A percentile compares a stretch with the other conserved stretches of the same genome.
phyloP scores from a whole-genome alignment of 257 asterid genomes.

The Scutellaria barbata region DNA sequence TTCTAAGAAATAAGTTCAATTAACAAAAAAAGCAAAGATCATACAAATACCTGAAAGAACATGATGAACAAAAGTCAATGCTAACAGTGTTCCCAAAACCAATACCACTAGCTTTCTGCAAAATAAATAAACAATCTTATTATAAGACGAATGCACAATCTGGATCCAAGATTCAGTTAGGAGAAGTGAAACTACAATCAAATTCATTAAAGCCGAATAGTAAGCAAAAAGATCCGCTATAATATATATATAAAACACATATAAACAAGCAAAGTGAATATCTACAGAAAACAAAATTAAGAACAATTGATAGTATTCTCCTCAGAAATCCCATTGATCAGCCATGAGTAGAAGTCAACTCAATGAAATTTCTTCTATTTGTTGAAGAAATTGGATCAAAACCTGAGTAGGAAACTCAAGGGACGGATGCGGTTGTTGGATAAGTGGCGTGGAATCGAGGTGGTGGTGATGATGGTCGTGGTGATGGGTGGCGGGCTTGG shows the following conservation, averaged over 20 bases:
- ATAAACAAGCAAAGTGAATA: background rate
- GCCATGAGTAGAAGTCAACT: conserved; percentile 13
- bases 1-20: background rate
- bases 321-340: conserved; percentile 16
- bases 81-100: conserved; percentile 83
- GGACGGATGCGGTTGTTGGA: conserved; percentile 59
- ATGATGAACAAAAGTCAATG: conserved; percentile 89
- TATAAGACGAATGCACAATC: background rate
- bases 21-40: background rate
- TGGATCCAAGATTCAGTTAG: conserved; percentile 17
- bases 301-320: background rate
- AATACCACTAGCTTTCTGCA: conserved; percentile 67
- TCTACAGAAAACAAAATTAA: background rate
- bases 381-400: conserved; percentile 14
- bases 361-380: background rate
- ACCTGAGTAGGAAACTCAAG: conserved; percentile 78
- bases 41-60: conserved; percentile 73
- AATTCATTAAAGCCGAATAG: conserved; percentile 1
- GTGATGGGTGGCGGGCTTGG: conserved; percentile 54
- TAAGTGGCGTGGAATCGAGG: conserved; percentile 44
- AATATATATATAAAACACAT: background rate
- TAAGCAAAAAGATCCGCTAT: background rate
- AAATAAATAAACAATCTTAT: conserved; percentile 20
- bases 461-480: conserved; percentile 53
- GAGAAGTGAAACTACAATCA: conserved; percentile 4